Conservation (phyloP, 768 basidiomycete species). For the Leucosporidium scottii region DNA sequence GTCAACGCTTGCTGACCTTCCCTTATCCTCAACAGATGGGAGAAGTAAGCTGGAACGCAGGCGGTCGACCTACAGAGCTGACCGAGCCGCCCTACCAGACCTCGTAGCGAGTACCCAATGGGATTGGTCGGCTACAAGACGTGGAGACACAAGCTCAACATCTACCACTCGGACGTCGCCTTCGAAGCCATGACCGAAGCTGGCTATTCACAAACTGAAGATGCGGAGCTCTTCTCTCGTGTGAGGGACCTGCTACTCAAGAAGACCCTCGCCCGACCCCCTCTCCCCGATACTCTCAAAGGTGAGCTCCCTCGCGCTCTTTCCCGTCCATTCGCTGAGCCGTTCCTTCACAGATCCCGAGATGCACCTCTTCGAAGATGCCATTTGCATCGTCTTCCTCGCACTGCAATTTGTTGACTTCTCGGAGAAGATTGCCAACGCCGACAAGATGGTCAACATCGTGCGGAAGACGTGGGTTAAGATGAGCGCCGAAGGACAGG, state of each 20-base stretch:
- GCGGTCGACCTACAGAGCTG: too few species aligned
- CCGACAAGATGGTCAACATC: slow-evolving; percentile 11
- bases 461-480: slow-evolving; percentile 19
- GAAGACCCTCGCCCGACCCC: slow-evolving; percentile 8
- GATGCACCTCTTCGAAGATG: slow-evolving; percentile 25
- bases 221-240: slow-evolving; percentile 3
- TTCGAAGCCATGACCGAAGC: not conserved
- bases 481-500: slow-evolving; percentile 2
- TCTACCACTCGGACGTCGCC: slow-evolving; percentile 10
- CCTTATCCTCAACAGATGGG: too few species aligned
- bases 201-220: not conserved
- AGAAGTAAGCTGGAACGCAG: too few species aligned
- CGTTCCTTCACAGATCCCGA: slow-evolving; percentile 7
- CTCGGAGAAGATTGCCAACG: not conserved
- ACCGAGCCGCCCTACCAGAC: not conserved
- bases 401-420: slow-evolving; percentile 13
- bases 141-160: slow-evolving; percentile 16
- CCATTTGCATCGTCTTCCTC: slow-evolving; percentile 22
- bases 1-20: too few species aligned
- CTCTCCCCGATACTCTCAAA: slow-evolving; percentile 1
- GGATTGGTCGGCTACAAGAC: slow-evolving; percentile 19
- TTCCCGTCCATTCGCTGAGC: not conserved
- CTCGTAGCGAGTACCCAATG: slow-evolving; percentile 1
- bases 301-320: not conserved
- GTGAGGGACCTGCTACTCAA: slow-evolving; percentile 16